Percentiles rank a stretch among this genome's conserved stretches.
Evolutionary conservation across 371 early-diverging fungal species (phyloP).

Genomic region (Mucor circinelloides): DNA sequence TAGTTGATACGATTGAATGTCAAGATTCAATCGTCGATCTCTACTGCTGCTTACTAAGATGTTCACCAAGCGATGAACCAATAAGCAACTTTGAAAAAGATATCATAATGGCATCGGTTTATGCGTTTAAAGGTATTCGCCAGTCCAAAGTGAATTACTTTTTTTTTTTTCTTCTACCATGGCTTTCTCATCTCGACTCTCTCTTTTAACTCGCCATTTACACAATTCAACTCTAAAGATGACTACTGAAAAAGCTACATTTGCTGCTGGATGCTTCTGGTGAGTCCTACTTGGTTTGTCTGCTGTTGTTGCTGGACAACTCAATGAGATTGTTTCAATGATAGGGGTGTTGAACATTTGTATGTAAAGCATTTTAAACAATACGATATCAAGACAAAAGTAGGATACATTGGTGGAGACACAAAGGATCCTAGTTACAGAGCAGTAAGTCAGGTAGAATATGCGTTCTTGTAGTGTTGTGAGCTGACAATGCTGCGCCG

Average conservation of each 20-base stretch:
- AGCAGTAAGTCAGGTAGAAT: conserved; percentile 48
- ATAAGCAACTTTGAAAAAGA: no score
- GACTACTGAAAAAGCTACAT: conserved; percentile 40
- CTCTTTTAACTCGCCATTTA: conserved; percentile 13
- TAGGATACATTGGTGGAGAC: conserved; percentile 86
- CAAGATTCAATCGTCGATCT: no score
- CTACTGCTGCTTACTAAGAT: no score
- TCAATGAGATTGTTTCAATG: background rate
- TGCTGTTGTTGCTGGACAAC: background rate
- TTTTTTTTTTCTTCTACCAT: background rate
- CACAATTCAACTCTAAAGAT: background rate
- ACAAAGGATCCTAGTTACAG: conserved; percentile 59
- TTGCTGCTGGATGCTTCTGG: conserved; percentile 54
- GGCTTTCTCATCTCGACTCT: conserved; percentile 8
- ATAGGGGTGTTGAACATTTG: conserved; percentile 87
- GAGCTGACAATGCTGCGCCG: background rate
- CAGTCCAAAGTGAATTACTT: background rate
- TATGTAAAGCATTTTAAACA: conserved; percentile 65
- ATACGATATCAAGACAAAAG: conserved; percentile 64
- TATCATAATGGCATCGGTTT: no score
- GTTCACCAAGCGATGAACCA: no score
- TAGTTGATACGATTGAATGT: no score
- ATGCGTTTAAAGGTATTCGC: background rate
- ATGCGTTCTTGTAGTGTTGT: background rate
- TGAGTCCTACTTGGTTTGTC: background rate